Percentiles rank a stretch among this genome's conserved stretches.
phyloP scores from a whole-genome alignment of 768 basidiomycete genomes.

The Podaxis sp. region DNA sequence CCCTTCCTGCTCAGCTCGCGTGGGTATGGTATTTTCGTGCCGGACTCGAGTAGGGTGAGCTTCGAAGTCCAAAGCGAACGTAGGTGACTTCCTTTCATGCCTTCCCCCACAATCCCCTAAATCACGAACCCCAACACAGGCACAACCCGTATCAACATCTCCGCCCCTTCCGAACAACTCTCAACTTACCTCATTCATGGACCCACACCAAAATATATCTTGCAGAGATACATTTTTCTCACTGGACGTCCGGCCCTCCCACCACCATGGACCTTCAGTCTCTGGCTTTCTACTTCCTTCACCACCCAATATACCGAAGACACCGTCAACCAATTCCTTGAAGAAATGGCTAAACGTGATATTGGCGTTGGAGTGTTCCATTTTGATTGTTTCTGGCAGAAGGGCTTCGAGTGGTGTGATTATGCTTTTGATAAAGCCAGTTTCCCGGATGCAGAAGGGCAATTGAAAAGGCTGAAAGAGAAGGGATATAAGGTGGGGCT shows the following conservation, averaged over 20 bases:
- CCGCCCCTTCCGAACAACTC: constrained; percentile 39
- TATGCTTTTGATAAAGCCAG: constrained; percentile 46
- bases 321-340: constrained; percentile 43
- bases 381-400: constrained; percentile 46
- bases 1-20: constrained; percentile 38
- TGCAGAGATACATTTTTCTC: constrained; percentile 33
- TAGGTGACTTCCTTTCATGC: constrained; percentile 24
- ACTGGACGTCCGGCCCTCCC: constrained; percentile 45
- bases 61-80: constrained; percentile 44
- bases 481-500: constrained; percentile 40
- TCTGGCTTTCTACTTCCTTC: constrained; percentile 50
- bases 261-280: constrained; percentile 48
- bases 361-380: constrained; percentile 45
- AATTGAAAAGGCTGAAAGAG: constrained; percentile 33
- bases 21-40: constrained; percentile 49
- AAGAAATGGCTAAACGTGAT: constrained; percentile 41
- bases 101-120: constrained; percentile 6
- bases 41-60: constrained; percentile 44
- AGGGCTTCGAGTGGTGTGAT: constrained; percentile 37
- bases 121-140: constrained; percentile 22
- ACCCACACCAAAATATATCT: constrained; percentile 28
- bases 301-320: constrained; percentile 43
- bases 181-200: constrained; percentile 44
- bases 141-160: constrained; percentile 30
- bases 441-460: constrained; percentile 45